phyloP scores from a whole-genome alignment of 345 rosid genomes.

The Rhodomyrtus tomentosa region DNA sequence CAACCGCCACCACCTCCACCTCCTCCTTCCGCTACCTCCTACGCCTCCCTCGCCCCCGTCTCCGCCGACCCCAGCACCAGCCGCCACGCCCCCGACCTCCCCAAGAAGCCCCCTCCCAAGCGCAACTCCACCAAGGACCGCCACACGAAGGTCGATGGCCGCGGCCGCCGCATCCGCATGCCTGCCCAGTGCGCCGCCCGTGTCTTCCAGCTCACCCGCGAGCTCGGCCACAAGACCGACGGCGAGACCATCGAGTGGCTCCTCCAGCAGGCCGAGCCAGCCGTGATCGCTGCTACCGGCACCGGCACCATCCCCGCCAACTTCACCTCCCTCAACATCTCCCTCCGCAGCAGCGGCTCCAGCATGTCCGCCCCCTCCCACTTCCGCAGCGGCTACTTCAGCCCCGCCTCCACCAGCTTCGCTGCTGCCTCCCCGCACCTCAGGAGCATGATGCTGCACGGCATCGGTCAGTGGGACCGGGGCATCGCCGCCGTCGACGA shows the following conservation, averaged over 20 bases:
- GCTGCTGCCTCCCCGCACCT: constrained; percentile 17
- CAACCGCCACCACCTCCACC: constrained; percentile 1
- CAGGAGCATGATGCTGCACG: constrained; percentile 3
- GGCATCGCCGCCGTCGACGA: neutral
- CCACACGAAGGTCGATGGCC: constrained; percentile 95
- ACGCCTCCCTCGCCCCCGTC: constrained; percentile 8
- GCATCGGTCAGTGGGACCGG: constrained; percentile 22
- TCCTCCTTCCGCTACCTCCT: constrained; percentile 10
- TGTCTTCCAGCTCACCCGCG: constrained; percentile 86
- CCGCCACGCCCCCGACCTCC: neutral
- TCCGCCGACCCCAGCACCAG: neutral
- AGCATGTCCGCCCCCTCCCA: constrained; percentile 59
- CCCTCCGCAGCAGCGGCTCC: constrained; percentile 73
- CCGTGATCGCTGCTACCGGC: constrained; percentile 89
- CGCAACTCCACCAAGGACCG: constrained; percentile 73
- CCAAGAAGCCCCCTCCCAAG: constrained; percentile 63
- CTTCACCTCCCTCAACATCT: constrained; percentile 80
- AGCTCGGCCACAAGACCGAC: constrained; percentile 84
- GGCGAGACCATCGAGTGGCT: constrained; percentile 92
- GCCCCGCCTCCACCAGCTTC: constrained; percentile 15
- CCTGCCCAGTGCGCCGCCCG: constrained; percentile 89
- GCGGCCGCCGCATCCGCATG: constrained; percentile 95
- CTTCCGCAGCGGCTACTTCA: constrained; percentile 35
- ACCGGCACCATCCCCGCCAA: constrained; percentile 92
- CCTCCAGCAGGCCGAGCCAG: constrained; percentile 85